phyloP scores from a whole-genome alignment of 495 filamentous ascomycete genomes.

The Hypoxylon intermedium region DNA sequence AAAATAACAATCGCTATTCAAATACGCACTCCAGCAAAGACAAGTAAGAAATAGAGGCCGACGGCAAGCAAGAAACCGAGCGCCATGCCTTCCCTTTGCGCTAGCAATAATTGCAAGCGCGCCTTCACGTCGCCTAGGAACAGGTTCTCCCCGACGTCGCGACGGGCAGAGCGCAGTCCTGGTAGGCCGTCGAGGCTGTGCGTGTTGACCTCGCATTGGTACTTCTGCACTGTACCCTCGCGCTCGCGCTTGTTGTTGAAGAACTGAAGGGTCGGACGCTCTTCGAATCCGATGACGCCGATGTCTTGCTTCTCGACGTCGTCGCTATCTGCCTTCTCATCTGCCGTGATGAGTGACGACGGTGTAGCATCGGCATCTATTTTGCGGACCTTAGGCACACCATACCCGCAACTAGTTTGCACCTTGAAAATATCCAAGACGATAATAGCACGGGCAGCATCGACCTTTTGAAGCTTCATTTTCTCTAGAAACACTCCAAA shows the following conservation, averaged over 20 bases:
- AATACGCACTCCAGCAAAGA: neutral
- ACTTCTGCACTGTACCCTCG: conserved; percentile 50
- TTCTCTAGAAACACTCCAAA: conserved; percentile 43
- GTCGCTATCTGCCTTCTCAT: conserved; percentile 9
- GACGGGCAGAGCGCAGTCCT: conserved; percentile 46
- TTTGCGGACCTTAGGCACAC: conserved; percentile 55
- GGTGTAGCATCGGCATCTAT: conserved; percentile 11
- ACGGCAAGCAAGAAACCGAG: conserved; percentile 21
- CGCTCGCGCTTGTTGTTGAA: conserved; percentile 51
- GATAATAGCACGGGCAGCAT: conserved; percentile 62
- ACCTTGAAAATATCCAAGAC: conserved; percentile 65
- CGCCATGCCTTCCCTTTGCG: conserved; percentile 14
- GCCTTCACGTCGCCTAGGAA: conserved; percentile 16
- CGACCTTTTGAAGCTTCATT: conserved; percentile 42
- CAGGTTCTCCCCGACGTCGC: conserved; percentile 23
- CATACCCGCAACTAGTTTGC: conserved; percentile 65
- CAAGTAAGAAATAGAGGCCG: conserved; percentile 18
- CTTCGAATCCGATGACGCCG: conserved; percentile 42
- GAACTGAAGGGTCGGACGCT: conserved; percentile 56
- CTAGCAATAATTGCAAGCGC: neutral
- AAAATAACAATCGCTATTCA: conserved; percentile 1
- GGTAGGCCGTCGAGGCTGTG: conserved; percentile 63
- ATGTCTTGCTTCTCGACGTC: conserved; percentile 9
- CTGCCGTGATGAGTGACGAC: too few species aligned
- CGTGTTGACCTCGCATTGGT: conserved; percentile 57